Evolutionary conservation across 495 filamentous ascomycete species (phyloP).

Genomic region (Xylaria curta): DNA sequence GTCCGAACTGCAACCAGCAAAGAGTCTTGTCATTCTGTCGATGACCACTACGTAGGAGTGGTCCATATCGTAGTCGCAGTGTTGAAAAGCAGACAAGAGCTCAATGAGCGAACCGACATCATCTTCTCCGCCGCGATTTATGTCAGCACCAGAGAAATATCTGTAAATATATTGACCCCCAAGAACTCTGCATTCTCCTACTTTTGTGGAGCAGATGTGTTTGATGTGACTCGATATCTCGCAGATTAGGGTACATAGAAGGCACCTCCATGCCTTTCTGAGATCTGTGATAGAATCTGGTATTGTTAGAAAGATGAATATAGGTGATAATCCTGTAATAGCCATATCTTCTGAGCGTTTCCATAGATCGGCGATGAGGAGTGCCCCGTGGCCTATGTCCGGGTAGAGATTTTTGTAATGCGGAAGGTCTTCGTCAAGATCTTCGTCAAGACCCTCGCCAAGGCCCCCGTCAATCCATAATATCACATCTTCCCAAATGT

Average conservation of each 20-base stretch:
- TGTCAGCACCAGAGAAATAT: background rate
- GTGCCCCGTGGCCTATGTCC: background rate
- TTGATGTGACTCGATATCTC: background rate
- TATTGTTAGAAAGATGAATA: background rate
- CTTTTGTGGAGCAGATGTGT: background rate
- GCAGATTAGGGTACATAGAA: conserved; percentile 9
- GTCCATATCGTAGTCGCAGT: background rate
- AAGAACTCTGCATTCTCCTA: background rate
- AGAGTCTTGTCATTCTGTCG: background rate
- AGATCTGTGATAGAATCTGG: background rate
- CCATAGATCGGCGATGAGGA: background rate
- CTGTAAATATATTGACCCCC: background rate
- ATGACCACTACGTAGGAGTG: background rate
- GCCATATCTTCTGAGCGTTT: background rate
- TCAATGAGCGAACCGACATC: background rate
- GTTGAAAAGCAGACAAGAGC: background rate
- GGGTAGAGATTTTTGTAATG: background rate
- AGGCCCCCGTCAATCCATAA: background rate
- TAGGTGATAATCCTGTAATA: background rate
- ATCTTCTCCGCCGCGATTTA: background rate
- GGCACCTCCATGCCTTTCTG: background rate
- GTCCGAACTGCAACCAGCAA: background rate
- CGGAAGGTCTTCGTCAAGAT: too few relatives aligned
- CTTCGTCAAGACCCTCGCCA: background rate
- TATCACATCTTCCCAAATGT: background rate